Evolutionary conservation across 148 eudicot species (phyloP).

Genomic region (Talinum fruticosum): DNA sequence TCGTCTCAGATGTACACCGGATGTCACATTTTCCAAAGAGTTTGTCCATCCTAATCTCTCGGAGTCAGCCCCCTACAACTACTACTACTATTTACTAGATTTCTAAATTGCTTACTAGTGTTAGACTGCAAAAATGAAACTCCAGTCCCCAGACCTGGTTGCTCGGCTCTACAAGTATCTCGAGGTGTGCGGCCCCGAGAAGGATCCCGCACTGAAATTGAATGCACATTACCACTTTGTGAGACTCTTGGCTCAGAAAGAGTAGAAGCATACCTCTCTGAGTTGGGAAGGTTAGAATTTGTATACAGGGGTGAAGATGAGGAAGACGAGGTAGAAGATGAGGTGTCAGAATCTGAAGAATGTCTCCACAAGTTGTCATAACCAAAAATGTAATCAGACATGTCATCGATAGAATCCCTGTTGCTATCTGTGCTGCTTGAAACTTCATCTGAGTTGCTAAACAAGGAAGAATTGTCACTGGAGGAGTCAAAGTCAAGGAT

Average conservation of each 20-base stretch:
- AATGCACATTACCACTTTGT: slow-evolving; percentile 1
- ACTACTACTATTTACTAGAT: slow-evolving; percentile 37
- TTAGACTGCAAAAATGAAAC: slow-evolving; percentile 43
- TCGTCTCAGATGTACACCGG: slow-evolving; percentile 39
- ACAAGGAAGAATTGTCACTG: slow-evolving; percentile 58
- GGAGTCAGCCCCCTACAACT: slow-evolving; percentile 37
- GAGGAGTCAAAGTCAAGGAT: slow-evolving; percentile 44
- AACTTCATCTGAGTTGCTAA: slow-evolving; percentile 51
- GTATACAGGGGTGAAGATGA: slow-evolving; percentile 43
- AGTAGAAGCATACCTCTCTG: slow-evolving; percentile 41
- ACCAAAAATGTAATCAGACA: slow-evolving; percentile 38
- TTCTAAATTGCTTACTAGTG: slow-evolving; percentile 35
- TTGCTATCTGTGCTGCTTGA: slow-evolving; percentile 49
- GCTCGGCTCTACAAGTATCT: not conserved
- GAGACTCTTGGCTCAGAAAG: slow-evolving; percentile 19
- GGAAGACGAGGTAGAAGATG: slow-evolving; percentile 52
- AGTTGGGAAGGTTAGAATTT: slow-evolving; percentile 38
- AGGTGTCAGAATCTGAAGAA: slow-evolving; percentile 46
- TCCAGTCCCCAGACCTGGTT: slow-evolving; percentile 14
- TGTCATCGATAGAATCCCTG: slow-evolving; percentile 50
- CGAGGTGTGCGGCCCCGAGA: not conserved
- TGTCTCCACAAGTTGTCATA: slow-evolving; percentile 24
- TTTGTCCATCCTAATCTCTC: slow-evolving; percentile 36
- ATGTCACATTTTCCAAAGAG: slow-evolving; percentile 31
- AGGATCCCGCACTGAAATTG: not conserved